phyloP scores from a whole-genome alignment of 257 asterid species.

The Galeopsis tetrahit region DNA sequence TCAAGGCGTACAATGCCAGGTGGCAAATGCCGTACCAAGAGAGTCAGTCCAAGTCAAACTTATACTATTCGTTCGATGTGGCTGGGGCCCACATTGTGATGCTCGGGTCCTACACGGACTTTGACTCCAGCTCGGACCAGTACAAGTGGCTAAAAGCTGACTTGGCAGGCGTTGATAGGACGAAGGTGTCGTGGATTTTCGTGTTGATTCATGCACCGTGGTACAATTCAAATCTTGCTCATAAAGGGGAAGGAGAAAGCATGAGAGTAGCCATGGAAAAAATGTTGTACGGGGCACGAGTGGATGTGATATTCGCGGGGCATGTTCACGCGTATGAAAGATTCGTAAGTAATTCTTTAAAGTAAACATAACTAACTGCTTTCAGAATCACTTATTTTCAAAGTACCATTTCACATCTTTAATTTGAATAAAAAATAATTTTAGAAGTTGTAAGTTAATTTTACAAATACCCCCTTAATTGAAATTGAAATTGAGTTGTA shows the following conservation, averaged over 20 bases:
- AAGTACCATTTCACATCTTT: too few relatives aligned
- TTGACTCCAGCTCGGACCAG: slow-evolving; percentile 58
- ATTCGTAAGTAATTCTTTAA: slow-evolving; percentile 77
- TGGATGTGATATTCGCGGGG: slow-evolving; percentile 70
- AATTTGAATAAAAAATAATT: too few relatives aligned
- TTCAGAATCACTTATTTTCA: too few relatives aligned
- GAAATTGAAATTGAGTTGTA: background rate
- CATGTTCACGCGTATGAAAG: slow-evolving; percentile 92
- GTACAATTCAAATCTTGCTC: slow-evolving; percentile 80
- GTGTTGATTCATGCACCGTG: slow-evolving; percentile 80
- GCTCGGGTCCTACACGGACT: slow-evolving; percentile 82
- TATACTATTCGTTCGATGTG: slow-evolving; percentile 76
- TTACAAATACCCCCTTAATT: too few relatives aligned
- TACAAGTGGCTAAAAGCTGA: slow-evolving; percentile 72
- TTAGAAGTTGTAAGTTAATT: too few relatives aligned
- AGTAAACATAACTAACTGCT: too few relatives aligned
- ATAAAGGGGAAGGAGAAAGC: slow-evolving; percentile 76
- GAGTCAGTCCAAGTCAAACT: slow-evolving; percentile 65
- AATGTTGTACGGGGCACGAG: slow-evolving; percentile 58
- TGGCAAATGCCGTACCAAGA: slow-evolving; percentile 79
- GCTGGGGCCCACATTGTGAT: slow-evolving; percentile 65
- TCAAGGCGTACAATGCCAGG: slow-evolving; percentile 74
- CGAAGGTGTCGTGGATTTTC: slow-evolving; percentile 67
- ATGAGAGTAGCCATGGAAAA: slow-evolving; percentile 77
- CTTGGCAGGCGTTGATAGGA: slow-evolving; percentile 54